Evolutionary conservation across 305 asterid genomes (phyloP).

Genomic region (Solanum hybrid): DNA sequence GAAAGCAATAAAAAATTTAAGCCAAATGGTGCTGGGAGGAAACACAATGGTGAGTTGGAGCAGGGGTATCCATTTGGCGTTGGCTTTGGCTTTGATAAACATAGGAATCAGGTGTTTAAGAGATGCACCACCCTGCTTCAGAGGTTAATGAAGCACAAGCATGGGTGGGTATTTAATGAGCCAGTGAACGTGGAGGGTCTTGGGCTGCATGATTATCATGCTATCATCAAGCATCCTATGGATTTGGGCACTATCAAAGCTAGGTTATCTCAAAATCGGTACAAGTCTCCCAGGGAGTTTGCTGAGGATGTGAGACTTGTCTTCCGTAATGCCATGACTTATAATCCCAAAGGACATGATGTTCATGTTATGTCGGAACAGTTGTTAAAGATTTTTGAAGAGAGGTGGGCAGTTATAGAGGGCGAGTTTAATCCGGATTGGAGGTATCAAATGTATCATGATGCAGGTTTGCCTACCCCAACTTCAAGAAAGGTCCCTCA

Average conservation of each 20-base stretch:
- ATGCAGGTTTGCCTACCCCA: neutral
- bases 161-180: slow-evolving; percentile 21
- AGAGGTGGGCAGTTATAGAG: slow-evolving; percentile 22
- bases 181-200: slow-evolving; percentile 13
- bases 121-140: slow-evolving; percentile 51
- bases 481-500: neutral
- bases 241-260: slow-evolving; percentile 17
- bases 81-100: slow-evolving; percentile 34
- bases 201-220: slow-evolving; percentile 16
- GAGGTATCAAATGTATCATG: slow-evolving; percentile 18
- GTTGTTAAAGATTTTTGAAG: slow-evolving; percentile 17
- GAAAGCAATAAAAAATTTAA: slow-evolving; percentile 24
- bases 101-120: slow-evolving; percentile 33
- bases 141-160: slow-evolving; percentile 21
- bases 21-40: slow-evolving; percentile 13
- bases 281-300: slow-evolving; percentile 14
- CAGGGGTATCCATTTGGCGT: slow-evolving; percentile 5
- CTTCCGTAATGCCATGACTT: slow-evolving; percentile 14
- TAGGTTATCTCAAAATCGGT: slow-evolving; percentile 9
- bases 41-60: neutral
- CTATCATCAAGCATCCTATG: slow-evolving; percentile 17
- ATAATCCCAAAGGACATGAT: slow-evolving; percentile 22
- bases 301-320: slow-evolving; percentile 18
- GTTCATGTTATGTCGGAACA: slow-evolving; percentile 18
- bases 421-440: slow-evolving; percentile 37